Conservation (phyloP, 306 rosid genomes). For the Gynostemma pentaphyllum region DNA sequence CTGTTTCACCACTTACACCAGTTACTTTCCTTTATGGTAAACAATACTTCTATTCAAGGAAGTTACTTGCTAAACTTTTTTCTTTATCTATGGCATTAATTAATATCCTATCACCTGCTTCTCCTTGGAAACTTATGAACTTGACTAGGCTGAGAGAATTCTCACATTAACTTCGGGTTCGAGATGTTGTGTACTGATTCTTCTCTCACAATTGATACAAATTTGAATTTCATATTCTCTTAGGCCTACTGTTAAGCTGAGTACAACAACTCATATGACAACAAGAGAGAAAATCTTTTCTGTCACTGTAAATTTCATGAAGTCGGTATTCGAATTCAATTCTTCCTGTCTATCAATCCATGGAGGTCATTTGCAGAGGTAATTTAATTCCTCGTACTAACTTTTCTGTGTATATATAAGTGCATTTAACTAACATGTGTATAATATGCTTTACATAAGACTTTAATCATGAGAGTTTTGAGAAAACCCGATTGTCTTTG, state of each 20-base stretch:
- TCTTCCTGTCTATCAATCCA: constrained; percentile 49
- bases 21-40: constrained; percentile 76
- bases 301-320: constrained; percentile 39
- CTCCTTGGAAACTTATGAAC: background rate
- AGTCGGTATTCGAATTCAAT: constrained; percentile 80
- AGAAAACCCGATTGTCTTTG: background rate
- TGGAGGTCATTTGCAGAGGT: constrained; percentile 66
- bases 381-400: constrained; percentile 19
- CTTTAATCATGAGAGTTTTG: background rate
- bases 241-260: constrained; percentile 72
- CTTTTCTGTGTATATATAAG: constrained; percentile 3
- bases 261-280: constrained; percentile 50
- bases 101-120: background rate
- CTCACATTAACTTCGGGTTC: background rate
- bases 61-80: background rate
- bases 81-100: background rate
- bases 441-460: no score
- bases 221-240: constrained; percentile 43
- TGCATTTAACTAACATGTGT: no score
- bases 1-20: constrained; percentile 56
- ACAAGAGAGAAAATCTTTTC: constrained; percentile 51
- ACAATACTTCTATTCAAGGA: constrained; percentile 1
- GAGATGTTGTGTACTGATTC: background rate
- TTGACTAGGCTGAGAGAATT: background rate
- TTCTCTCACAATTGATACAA: background rate